phyloP scores from a whole-genome alignment of 495 filamentous ascomycete genomes.

The Talaromyces ruber region DNA sequence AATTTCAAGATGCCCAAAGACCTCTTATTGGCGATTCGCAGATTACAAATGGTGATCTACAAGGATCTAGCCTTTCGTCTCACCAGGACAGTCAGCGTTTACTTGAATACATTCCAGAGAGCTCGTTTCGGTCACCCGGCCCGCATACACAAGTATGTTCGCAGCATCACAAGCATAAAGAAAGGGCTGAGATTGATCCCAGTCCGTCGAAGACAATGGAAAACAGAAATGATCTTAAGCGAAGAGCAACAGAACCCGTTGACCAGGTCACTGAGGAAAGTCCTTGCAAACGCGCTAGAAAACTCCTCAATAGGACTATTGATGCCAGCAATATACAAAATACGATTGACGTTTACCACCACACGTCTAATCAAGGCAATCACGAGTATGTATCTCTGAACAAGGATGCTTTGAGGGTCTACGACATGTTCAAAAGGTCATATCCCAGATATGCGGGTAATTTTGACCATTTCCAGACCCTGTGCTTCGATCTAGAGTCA shows the following conservation, averaged over 20 bases:
- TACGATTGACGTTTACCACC: background rate
- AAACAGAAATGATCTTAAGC: background rate
- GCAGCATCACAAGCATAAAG: background rate
- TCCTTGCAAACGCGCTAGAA: background rate
- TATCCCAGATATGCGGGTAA: slow-evolving; percentile 52
- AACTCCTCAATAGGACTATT: background rate
- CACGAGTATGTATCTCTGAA: background rate
- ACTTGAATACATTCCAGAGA: background rate
- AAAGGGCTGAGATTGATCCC: background rate
- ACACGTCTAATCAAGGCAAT: background rate
- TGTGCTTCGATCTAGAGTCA: slow-evolving; percentile 44
- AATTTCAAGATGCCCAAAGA: background rate
- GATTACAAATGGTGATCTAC: background rate
- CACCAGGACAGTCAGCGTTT: slow-evolving; percentile 4
- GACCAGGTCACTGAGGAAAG: background rate
- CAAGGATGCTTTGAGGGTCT: slow-evolving; percentile 19
- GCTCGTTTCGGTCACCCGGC: background rate
- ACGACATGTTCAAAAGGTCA: slow-evolving; percentile 40
- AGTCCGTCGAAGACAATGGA: background rate
- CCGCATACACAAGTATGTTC: background rate
- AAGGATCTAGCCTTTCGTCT: background rate
- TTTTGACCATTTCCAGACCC: slow-evolving; percentile 41
- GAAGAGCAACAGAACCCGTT: background rate
- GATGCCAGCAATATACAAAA: background rate
- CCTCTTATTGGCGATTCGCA: slow-evolving; percentile 5